Conservation (phyloP, 495 filamentous ascomycete species). For the Aspergillus incahuasiensis region DNA sequence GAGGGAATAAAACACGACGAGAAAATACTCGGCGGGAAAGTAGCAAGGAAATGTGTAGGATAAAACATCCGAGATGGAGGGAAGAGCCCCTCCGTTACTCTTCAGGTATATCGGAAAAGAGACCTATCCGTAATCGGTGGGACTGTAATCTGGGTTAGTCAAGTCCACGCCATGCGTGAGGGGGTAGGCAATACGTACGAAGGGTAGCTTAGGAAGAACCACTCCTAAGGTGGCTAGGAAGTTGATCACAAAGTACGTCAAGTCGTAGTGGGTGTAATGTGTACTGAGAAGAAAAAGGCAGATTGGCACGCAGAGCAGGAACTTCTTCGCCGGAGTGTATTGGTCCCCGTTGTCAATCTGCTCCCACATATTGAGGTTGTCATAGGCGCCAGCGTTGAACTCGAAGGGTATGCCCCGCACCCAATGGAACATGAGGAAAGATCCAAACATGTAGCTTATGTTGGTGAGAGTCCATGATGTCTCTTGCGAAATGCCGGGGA, state of each 20-base stretch:
- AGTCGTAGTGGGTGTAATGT: constrained; percentile 96
- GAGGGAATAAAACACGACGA: constrained; percentile 8
- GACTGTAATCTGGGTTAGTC: constrained; percentile 33
- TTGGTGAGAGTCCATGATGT: constrained; percentile 98
- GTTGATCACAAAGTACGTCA: constrained; percentile 96
- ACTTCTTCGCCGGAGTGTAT: constrained; percentile 98
- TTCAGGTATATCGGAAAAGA: constrained; percentile 41
- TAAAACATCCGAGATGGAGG: constrained; percentile 12
- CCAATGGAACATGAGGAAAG: constrained; percentile 99
- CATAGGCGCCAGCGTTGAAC: constrained; percentile 98
- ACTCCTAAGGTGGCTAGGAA: constrained; percentile 85
- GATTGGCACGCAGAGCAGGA: constrained; percentile 89
- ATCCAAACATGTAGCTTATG: constrained; percentile 97
- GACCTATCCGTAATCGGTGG: constrained; percentile 47
- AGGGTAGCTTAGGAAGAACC: constrained; percentile 92
- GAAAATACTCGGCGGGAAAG: constrained; percentile 12
- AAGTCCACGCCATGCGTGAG: not conserved
- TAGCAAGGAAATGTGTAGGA: constrained; percentile 13
- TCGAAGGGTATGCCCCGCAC: constrained; percentile 98
- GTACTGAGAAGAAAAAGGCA: constrained; percentile 93
- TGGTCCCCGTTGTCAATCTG: constrained; percentile 99
- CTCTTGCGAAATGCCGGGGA: constrained; percentile 92
- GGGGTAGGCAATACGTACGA: constrained; percentile 49
- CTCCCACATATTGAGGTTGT: constrained; percentile 99
- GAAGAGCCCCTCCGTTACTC: constrained; percentile 31